A percentile compares a stretch with the other conserved stretches of the same genome.
Conservation (phyloP, 768 basidiomycete species). For the Termitomyces sp. region DNA sequence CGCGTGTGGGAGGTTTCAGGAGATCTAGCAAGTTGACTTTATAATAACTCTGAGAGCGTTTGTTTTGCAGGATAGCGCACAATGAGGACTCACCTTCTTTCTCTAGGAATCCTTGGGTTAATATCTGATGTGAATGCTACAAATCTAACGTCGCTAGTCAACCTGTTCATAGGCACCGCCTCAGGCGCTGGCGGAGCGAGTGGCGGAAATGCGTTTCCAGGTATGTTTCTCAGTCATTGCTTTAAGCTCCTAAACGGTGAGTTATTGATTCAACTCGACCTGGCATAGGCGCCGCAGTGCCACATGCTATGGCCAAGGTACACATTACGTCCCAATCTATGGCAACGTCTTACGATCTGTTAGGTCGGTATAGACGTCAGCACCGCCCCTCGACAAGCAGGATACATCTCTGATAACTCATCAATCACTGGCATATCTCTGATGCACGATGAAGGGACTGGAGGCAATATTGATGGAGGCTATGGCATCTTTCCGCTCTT, state of each 20-base stretch:
- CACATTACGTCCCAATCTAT: neutral
- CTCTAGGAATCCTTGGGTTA: neutral
- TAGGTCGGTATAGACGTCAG: conserved; percentile 48
- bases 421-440: conserved; percentile 40
- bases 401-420: conserved; percentile 42
- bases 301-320: conserved; percentile 50
- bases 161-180: conserved; percentile 46
- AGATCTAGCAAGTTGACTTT: neutral
- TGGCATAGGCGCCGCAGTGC: conserved; percentile 33
- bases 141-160: conserved; percentile 40
- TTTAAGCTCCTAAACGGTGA: no score
- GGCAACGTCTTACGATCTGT: neutral
- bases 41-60: neutral
- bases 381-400: conserved; percentile 43
- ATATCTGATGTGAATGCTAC: conserved; percentile 5
- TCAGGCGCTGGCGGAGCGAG: conserved; percentile 39
- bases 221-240: conserved; percentile 12
- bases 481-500: conserved; percentile 49
- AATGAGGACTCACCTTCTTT: neutral
- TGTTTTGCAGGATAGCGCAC: neutral
- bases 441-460: conserved; percentile 51
- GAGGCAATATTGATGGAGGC: conserved; percentile 44
- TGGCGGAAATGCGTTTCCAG: conserved; percentile 46
- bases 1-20: neutral
- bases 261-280: neutral